Evolutionary conservation across 441 rosid species (phyloP).

Genomic region (Monsonia emarginata): DNA sequence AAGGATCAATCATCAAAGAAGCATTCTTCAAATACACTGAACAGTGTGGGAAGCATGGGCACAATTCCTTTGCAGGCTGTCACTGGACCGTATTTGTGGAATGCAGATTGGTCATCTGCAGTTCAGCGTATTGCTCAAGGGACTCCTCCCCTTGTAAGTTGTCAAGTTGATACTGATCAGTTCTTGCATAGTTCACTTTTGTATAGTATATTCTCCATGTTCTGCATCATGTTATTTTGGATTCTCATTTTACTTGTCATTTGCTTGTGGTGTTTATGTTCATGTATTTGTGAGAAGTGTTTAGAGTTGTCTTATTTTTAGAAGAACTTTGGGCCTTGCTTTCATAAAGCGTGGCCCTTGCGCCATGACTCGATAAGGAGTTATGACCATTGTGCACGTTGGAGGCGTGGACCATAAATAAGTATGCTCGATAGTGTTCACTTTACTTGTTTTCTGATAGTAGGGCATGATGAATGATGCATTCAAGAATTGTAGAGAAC

Average conservation of each 20-base stretch:
- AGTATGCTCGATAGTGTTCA: too few relatives aligned
- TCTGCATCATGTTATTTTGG: not conserved
- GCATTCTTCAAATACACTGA: slow-evolving; percentile 58
- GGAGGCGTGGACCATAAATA: too few relatives aligned
- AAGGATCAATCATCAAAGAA: slow-evolving; percentile 49
- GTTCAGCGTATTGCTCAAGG: slow-evolving; percentile 89
- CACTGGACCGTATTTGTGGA: slow-evolving; percentile 95
- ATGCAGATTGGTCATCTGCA: slow-evolving; percentile 66
- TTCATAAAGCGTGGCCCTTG: too few relatives aligned
- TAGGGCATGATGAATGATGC: not conserved
- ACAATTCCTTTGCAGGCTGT: slow-evolving; percentile 83
- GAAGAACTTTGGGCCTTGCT: too few relatives aligned
- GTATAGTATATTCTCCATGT: not conserved
- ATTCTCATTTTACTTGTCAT: not conserved
- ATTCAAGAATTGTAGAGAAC: not conserved
- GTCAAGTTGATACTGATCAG: slow-evolving; percentile 34
- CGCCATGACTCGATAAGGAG: too few relatives aligned
- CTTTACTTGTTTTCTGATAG: not conserved
- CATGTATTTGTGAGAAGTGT: not conserved
- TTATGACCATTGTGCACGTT: too few relatives aligned
- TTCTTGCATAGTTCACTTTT: slow-evolving; percentile 16
- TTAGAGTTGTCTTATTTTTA: not conserved
- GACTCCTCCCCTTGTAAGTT: slow-evolving; percentile 85
- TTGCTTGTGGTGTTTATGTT: not conserved
- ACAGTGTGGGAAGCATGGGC: slow-evolving; percentile 64